Conservation (phyloP, 257 asterid species). For the Jacaranda mimosifolia region DNA sequence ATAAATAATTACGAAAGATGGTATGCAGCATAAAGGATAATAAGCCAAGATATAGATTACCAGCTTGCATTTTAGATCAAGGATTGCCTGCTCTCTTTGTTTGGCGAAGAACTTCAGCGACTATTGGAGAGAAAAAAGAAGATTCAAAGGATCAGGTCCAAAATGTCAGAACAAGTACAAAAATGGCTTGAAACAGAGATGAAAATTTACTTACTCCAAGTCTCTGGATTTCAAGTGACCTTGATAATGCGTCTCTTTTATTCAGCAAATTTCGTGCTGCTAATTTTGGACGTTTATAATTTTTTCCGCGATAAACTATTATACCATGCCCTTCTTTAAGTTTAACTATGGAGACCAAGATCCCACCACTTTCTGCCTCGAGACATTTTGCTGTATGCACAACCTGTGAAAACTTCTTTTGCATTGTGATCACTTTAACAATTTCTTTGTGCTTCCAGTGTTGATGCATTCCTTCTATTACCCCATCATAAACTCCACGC, state of each 20-base stretch:
- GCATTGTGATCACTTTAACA: constrained; percentile 92
- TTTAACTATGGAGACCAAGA: constrained; percentile 70
- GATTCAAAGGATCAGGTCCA: constrained; percentile 22
- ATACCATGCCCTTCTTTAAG: constrained; percentile 93
- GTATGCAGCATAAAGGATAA: not conserved
- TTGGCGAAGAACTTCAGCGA: constrained; percentile 84
- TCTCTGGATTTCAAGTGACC: constrained; percentile 91
- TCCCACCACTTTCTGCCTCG: constrained; percentile 81
- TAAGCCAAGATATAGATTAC: constrained; percentile 47
- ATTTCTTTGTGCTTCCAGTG: constrained; percentile 97
- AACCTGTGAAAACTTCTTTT: constrained; percentile 71
- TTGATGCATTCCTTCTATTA: constrained; percentile 88
- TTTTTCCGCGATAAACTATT: constrained; percentile 92
- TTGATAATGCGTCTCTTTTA: constrained; percentile 74
- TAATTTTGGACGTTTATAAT: constrained; percentile 75
- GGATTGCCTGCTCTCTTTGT: constrained; percentile 65
- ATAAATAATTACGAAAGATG: constrained; percentile 22
- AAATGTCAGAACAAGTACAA: constrained; percentile 9
- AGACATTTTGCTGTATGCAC: constrained; percentile 68
- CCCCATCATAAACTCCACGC: constrained; percentile 81
- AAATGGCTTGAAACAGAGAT: constrained; percentile 13
- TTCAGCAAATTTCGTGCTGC: constrained; percentile 59
- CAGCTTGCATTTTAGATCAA: constrained; percentile 63
- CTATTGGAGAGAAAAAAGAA: constrained; percentile 45
- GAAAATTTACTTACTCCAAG: constrained; percentile 72